Evolutionary conservation across 805 yeast species (phyloP), one percentile per base, ranked within the genome.

Genomic region (Millerozyma miso): DNA sequence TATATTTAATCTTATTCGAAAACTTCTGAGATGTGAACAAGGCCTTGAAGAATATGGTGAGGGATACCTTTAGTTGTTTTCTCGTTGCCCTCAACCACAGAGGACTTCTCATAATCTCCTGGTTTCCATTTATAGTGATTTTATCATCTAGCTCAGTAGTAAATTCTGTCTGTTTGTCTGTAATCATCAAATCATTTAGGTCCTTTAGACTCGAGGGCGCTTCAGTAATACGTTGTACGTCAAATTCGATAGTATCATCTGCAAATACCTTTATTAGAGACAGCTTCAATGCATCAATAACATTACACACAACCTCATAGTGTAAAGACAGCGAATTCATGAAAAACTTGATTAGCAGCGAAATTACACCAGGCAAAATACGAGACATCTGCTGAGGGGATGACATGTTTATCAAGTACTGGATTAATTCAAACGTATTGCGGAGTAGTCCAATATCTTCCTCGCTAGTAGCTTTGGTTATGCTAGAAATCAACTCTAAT

Each of bases 81-180:
- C 72, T 55, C 2, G 71, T 64, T 1, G 73, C 71, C 14, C 43
- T 46, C 6, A 69, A 48, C 75, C 75, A 70, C n/a, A 63, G 49
- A 14, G 44, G 41, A 3, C 56, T 52, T 37, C 67, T 43, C 33
- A 13, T 33, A n/a, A 40, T 37, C 3, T 38, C 31, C 2, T 12
- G 19, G 3, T 35, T 19, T 3, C 19, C 14, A 3, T 47, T 33
- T 4, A 41, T 23, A 3, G 43, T 33, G 1, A 50, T 42, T 13
- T 38, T 16, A 18, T 46, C 41, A 14, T 38, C 29, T 35, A 19
- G 19, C 8, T 39, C 41, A 14, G 19, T 13, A 32, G 7, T 12
- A 26, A 5, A 32, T 5, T 23, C 19, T 15, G 44, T 51, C 53
- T 53, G 47, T 7, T 48, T 19, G 7, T 43, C 50, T 20, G 46